Evolutionary conservation across 345 rosid species (phyloP).

Genomic region (Reutealis trisperma): DNA sequence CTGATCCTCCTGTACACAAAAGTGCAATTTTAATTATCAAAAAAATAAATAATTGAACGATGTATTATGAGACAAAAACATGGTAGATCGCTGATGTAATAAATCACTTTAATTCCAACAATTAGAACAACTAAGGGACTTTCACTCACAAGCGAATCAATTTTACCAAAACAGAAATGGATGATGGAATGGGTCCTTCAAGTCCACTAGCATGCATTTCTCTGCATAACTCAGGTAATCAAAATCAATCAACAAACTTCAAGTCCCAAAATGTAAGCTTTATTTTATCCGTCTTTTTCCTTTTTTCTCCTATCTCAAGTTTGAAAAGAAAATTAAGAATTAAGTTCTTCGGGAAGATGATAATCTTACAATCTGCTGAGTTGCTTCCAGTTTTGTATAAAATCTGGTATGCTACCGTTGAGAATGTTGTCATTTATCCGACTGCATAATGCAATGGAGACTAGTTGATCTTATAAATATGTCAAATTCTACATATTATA

Average conservation of each 20-base stretch:
- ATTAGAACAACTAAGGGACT: neutral
- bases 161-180: constrained; percentile 41
- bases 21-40: too few relatives aligned
- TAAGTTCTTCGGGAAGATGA: neutral
- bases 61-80: neutral
- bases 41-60: too few relatives aligned
- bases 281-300: too few relatives aligned
- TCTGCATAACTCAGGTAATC: constrained; percentile 16
- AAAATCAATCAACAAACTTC: neutral
- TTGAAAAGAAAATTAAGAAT: neutral
- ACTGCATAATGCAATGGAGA: constrained; percentile 42
- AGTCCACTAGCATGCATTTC: constrained; percentile 58
- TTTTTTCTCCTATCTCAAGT: constrained; percentile 22
- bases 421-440: constrained; percentile 64
- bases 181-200: constrained; percentile 45
- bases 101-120: too few relatives aligned
- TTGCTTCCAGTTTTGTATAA: constrained; percentile 48
- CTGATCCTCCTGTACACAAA: neutral
- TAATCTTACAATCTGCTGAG: constrained; percentile 54
- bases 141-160: constrained; percentile 46
- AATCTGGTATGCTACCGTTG: constrained; percentile 55
- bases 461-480: neutral
- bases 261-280: neutral
- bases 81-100: neutral
- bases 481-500: neutral